Evolutionary conservation across 2,329 filamentous ascomycete species (phyloP), one percentile per base, ranked within the genome.

Genomic region (Acarospora socialis): DNA sequence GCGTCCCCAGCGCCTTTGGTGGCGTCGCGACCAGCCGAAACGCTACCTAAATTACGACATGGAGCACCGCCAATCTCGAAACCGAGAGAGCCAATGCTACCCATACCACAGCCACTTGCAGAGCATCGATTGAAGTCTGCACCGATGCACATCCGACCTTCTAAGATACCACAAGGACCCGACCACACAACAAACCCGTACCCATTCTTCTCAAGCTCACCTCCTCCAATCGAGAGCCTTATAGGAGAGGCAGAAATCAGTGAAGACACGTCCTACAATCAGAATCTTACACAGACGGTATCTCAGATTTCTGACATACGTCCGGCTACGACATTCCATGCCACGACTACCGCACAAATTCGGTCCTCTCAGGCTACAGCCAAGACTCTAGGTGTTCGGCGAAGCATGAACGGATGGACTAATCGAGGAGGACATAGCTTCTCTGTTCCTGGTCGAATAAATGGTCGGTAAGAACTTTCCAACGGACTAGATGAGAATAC

Each of bases 121-220:
- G 17, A 13, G 10, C 36, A 38, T 17, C 21, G 25, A 25, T 26
- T 38, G n/a, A n/a, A n/a, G n/a, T n/a, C n/a, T n/a, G n/a, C n/a
- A n/a, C n/a, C n/a, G n/a, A n/a, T n/a, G n/a, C n/a, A n/a, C n/a
- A n/a, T n/a, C 6, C 35, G 18, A 19, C 15, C 24, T 15, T 30
- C 28, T 37, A 13, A 20, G 5, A 38, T 46, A 13, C 37, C 48
- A 3, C 43, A 51, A 36, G 46, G 24, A 21, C 46, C 50, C 57
- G n/a, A 50, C 43, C 35, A 21, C 44, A 49, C 52, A 2, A 53
- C 50, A 33, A 65, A 63, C 30, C 53, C 54, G 5, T 78, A 81
- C 42, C 49, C 60, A 1, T 66, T 62, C 39, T 72, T 74, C 45
- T 73, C 69, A 0, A 74, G 70, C 51, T 70, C 70, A 12, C 68